Conservation (phyloP, 1,284 basidiomycete species). For the Porodaedalea pini region DNA sequence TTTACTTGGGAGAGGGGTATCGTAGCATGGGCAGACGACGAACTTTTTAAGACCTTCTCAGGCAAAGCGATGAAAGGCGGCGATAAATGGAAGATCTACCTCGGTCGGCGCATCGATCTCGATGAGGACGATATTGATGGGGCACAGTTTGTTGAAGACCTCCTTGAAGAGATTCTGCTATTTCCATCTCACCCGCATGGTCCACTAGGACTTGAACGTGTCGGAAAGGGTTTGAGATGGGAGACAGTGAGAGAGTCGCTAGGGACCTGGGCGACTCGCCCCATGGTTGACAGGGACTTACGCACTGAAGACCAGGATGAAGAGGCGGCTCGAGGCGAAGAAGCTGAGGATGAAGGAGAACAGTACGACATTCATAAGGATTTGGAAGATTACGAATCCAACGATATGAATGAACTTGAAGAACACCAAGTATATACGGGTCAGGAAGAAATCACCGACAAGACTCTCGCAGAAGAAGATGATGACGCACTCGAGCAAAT, state of each 20-base stretch:
- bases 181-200: constrained; percentile 23
- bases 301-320: background rate
- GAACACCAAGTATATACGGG: background rate
- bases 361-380: background rate
- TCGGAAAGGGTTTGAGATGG: constrained; percentile 21
- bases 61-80: constrained; percentile 30
- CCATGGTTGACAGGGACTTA: constrained; percentile 8
- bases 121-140: constrained; percentile 36
- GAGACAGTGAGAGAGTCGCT: constrained; percentile 26
- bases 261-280: constrained; percentile 29
- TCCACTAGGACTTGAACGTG: background rate
- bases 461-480: background rate
- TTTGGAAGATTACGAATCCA: constrained; percentile 2
- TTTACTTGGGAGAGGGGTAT: constrained; percentile 30
- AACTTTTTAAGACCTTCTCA: constrained; percentile 31
- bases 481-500: background rate
- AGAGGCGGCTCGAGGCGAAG: constrained; percentile 9
- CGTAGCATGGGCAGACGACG: constrained; percentile 33
- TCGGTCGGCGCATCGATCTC: constrained; percentile 32
- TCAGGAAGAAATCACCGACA: background rate
- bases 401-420: background rate
- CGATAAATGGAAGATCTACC: constrained; percentile 35
- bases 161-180: constrained; percentile 33
- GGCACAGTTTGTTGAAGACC: constrained; percentile 31
- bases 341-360: constrained; percentile 18